Evolutionary conservation across 2,329 filamentous ascomycete genomes (phyloP).

Genomic region (Knoxdaviesia capensis): DNA sequence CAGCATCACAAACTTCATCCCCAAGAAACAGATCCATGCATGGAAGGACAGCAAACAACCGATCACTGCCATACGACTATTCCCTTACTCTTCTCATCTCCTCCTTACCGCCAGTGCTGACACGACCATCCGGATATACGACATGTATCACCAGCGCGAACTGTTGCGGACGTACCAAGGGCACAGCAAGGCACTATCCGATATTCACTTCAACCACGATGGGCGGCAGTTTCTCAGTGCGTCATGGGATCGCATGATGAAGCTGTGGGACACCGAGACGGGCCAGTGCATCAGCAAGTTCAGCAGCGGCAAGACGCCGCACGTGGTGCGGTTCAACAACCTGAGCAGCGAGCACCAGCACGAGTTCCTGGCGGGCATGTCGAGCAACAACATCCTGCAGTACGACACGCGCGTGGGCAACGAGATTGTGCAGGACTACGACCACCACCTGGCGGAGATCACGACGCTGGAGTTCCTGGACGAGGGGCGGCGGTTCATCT

Average conservation of each 20-base stretch:
- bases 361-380: slow-evolving; percentile 93
- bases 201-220: slow-evolving; percentile 66
- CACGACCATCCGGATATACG: slow-evolving; percentile 80
- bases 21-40: slow-evolving; percentile 80
- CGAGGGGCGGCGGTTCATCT: slow-evolving; percentile 86
- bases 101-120: slow-evolving; percentile 82
- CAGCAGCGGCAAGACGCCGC: slow-evolving; percentile 84
- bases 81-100: slow-evolving; percentile 72
- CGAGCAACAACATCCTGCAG: slow-evolving; percentile 96
- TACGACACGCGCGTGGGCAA: slow-evolving; percentile 67
- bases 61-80: slow-evolving; percentile 76
- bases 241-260: slow-evolving; percentile 89
- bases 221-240: slow-evolving; percentile 78
- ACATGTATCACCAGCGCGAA: slow-evolving; percentile 78
- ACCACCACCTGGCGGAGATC: slow-evolving; percentile 92
- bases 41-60: slow-evolving; percentile 74
- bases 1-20: slow-evolving; percentile 73
- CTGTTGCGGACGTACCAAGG: slow-evolving; percentile 81
- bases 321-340: slow-evolving; percentile 91
- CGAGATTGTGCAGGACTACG: slow-evolving; percentile 87
- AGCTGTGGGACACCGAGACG: slow-evolving; percentile 95
- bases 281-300: slow-evolving; percentile 76
- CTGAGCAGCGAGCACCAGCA: slow-evolving; percentile 55
- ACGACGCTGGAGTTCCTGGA: slow-evolving; percentile 97
- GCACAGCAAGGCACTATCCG: slow-evolving; percentile 76